Conservation (phyloP, 257 asterid species). For the Hygrophila difformis region DNA sequence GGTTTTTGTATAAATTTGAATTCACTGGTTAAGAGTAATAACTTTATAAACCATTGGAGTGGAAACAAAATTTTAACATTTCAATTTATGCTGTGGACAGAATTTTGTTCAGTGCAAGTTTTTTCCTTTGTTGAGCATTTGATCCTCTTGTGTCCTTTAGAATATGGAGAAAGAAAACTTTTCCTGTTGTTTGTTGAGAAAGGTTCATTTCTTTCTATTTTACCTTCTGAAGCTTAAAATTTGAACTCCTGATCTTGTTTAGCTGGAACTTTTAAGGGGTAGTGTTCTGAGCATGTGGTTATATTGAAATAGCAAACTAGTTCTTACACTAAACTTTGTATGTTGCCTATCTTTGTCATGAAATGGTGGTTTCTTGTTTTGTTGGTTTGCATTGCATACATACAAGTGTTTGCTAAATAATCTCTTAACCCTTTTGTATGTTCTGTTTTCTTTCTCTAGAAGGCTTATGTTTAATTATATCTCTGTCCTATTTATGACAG, state of each 20-base stretch:
- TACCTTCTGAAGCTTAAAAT: not conserved
- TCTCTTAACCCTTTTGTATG: not conserved
- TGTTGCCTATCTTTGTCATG: slow-evolving; percentile 2
- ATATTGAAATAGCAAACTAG: no score
- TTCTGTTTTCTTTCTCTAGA: not conserved
- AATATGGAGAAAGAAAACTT: no score
- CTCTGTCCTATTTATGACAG: slow-evolving; percentile 26
- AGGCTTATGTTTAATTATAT: slow-evolving; percentile 2
- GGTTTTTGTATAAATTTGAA: not conserved
- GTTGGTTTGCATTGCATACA: not conserved
- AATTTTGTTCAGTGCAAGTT: no score
- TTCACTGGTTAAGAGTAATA: not conserved
- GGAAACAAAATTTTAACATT: no score
- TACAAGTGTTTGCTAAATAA: not conserved
- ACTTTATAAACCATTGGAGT: no score
- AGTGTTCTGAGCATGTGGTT: not conserved
- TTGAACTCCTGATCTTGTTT: not conserved
- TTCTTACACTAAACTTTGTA: no score
- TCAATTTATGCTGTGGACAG: no score
- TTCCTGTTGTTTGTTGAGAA: not conserved
- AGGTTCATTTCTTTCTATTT: not conserved
- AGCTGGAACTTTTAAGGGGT: not conserved
- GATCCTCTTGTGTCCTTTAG: no score
- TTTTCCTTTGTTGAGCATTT: no score
- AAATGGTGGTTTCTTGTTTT: slow-evolving; percentile 2